Evolutionary conservation across 345 rosid genomes (phyloP), one percentile per base, ranked within the genome.

Genomic region (Barbarea vulgaris): DNA sequence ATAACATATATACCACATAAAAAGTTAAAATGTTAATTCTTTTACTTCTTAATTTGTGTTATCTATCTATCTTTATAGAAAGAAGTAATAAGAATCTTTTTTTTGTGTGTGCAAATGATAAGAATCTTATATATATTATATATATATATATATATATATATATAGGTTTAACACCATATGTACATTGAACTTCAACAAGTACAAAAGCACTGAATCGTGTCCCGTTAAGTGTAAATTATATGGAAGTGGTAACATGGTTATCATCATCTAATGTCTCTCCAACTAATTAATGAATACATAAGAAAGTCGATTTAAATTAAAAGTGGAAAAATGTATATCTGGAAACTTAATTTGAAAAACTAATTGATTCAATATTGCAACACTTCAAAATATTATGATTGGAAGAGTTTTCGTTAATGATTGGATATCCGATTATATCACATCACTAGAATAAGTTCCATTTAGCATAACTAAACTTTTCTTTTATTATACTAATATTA

Each of bases 171-270:
- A 48, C 36, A 60, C 44, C 48, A 33, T 54, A 63, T 63, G 66
- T 76, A 69, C 64, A 77, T 37, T 62, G 70, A 69, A 76, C 56
- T 69, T 61, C 56, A 25, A 63, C 80, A 77, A 77, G 76, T 77
- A 63, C 70, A 55, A 64, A 60, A 56, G 31, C 65, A 61, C 44
- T 69, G 69, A 69, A 76, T 76, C 64, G 69, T 68, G 79, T 76
- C 74, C 69, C 74, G 36, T 59, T 60, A 68, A 76, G 75, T 69
- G 70, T 53, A 53, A 61, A n/a, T 69, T 53, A 3, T 22, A 15
- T 41, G 58, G 65, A 76, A 76, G 59, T 76, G 75, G 65, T 62
- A 76, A 76, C 80, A 76, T 76, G 80, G 64, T 42, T 53, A 61
- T 53, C 80, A 76, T 59, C 69, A 75, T 75, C 69, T 51, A 25